Evolutionary conservation across 345 rosid genomes (phyloP), one percentile per base, ranked within the genome.

Genomic region (Eucalyptus paniculata): DNA sequence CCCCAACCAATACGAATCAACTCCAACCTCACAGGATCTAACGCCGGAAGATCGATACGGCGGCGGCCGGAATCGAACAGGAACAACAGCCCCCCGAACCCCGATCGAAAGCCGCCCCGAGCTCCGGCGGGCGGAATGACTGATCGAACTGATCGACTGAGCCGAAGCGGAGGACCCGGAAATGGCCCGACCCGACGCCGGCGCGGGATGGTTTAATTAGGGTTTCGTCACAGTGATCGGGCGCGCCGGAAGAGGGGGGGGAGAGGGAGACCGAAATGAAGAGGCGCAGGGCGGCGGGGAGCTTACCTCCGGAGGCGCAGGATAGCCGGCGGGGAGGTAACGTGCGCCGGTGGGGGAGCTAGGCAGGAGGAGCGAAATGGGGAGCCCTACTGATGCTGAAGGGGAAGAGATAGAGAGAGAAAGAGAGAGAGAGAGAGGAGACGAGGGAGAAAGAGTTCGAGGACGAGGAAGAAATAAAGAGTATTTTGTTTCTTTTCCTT

Each of bases 1-100:
- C 91, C 92, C n/a, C 88, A 89, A 86, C 88, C 88, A 87, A 91
- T 85, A 89, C 54, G 65, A 89, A 86, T 86, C 87, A 86, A 88
- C 89, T 83, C 37, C 2, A 67, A 17, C 56, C 60, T 42, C 32
- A 42, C 28, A 91, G 88, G 94, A 93, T 92, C 93, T 77, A 87
- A 65, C 7, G 10, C 58, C 32, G 77, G 89, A 91, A 72, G 89
- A 94, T 92, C 93, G 58, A 19, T 23, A 8, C 58, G 11, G 0
- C 54, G 21, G 24, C 86, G 65, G 56, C 82, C 45, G 40, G 26
- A 37, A 92, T 92, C 91, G 88, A 67, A 90, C 69, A 37, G 67
- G 88, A 24, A 69, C 30, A 86, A 34, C 85, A 88, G 89, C 82
- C 86, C 54, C 87, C 89, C 3, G 54, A 89, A 90, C 93, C 92